Percentiles rank a stretch among this genome's conserved stretches.
phyloP scores from a whole-genome alignment of 2,329 filamentous ascomycete species.

The Fusarium nygamai region DNA sequence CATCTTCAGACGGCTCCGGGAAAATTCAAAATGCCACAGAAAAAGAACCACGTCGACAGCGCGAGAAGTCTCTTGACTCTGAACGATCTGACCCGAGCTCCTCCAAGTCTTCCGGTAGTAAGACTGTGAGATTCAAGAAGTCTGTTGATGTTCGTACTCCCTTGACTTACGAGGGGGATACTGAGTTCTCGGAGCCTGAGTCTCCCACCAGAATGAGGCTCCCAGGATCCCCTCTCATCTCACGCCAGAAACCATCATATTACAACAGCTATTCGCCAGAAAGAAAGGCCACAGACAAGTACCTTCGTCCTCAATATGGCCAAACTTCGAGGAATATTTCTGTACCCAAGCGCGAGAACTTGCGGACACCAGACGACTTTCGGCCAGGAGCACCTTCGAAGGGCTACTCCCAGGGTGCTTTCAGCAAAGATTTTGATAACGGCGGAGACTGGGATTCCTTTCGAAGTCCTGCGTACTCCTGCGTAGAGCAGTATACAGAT shows the following conservation, averaged over 20 bases:
- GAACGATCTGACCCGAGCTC: constrained; percentile 37
- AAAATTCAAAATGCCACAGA: not conserved
- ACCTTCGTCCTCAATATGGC: constrained; percentile 18
- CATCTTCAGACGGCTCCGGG: constrained; percentile 10
- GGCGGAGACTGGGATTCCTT: constrained; percentile 18
- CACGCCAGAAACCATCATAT: not conserved
- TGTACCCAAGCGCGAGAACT: not conserved
- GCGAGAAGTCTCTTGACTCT: constrained; percentile 26
- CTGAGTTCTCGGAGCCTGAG: constrained; percentile 21
- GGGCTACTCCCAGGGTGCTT: constrained; percentile 38
- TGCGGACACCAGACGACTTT: constrained; percentile 19
- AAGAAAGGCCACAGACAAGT: not conserved
- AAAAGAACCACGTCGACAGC: not conserved
- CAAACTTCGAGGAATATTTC: constrained; percentile 2
- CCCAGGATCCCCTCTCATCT: constrained; percentile 30
- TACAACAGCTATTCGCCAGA: not conserved
- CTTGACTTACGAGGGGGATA: constrained; percentile 8
- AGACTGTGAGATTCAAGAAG: constrained; percentile 42
- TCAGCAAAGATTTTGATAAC: constrained; percentile 34
- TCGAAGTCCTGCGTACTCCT: not conserved
- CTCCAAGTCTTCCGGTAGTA: constrained; percentile 37
- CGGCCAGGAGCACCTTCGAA: constrained; percentile 10
- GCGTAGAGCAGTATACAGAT: not conserved
- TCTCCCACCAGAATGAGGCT: constrained; percentile 1
- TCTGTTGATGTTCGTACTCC: constrained; percentile 33